These are phyloP conservation scores for Cystofilobasidium ferigula DNA, from an alignment of 768 basidiomycete species.

Conservation along the genomic window DNA sequence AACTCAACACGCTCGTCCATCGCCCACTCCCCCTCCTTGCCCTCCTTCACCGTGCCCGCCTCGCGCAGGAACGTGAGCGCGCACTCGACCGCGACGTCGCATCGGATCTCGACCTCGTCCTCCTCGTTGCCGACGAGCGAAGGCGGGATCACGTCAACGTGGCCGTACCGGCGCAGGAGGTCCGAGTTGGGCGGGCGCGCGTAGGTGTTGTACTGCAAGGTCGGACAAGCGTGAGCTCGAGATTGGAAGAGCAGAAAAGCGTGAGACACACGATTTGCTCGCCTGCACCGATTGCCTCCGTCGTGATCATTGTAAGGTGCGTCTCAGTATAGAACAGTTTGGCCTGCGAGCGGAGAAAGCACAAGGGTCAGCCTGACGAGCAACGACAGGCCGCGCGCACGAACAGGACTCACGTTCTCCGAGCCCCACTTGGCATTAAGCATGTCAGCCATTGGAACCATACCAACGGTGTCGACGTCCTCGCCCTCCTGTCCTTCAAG, in stretches of 20 bases:
- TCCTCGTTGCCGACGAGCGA: conserved; percentile 35
- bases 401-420: conserved; percentile 57
- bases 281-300: conserved; percentile 58
- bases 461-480: conserved; percentile 57
- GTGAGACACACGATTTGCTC: conserved; percentile 67
- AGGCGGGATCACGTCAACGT: conserved; percentile 61
- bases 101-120: conserved; percentile 32
- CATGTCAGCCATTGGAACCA: conserved; percentile 96
- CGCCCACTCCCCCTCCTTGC: conserved; percentile 28
- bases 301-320: conserved; percentile 67
- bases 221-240: not conserved
- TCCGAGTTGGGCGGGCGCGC: conserved; percentile 86
- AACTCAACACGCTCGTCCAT: conserved; percentile 64
- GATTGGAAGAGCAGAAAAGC: conserved; percentile 3
- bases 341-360: conserved; percentile 46
- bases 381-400: not conserved
- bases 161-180: conserved; percentile 84
- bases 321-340: conserved; percentile 69
- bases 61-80: conserved; percentile 14
- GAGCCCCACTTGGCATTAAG: conserved; percentile 76
- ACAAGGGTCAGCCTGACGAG: conserved; percentile 2
- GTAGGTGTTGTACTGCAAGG: conserved; percentile 79
- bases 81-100: conserved; percentile 50
- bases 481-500: conserved; percentile 47
- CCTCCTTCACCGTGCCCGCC: conserved; percentile 29